Evolutionary conservation across 352 stramenopile genomes (phyloP), one percentile per base, ranked within the genome.

Genomic region (Phytophthora citricola): DNA sequence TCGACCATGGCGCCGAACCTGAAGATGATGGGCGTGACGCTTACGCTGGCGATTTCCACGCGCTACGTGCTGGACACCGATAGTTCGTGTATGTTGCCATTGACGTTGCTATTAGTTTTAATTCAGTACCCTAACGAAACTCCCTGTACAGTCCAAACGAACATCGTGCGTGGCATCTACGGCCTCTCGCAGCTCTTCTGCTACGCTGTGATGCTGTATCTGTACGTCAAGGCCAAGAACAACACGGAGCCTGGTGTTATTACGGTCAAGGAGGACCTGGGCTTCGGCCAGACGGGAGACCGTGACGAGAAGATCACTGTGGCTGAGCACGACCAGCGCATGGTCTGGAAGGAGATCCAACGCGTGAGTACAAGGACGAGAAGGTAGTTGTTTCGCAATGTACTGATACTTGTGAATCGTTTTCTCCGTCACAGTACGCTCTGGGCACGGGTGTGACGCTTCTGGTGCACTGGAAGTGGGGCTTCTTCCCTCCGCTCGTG

Each of bases 241-340:
- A 94, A 91, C 75, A 91, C 83, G 39, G 87, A 94, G 52, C 62
- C 82, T 4, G 87, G 83, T 10, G 76, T 90, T 0, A 44, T 94
- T 11, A 84, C 69, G 2, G 83, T 94, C 15, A 92, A 93, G 67
- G 85, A 94, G 58, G 87, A 93, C 49, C 11, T 90, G 29, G 83
- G 84, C 59, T 93, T 95, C 59, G 87, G 85, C 27, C 82, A 92
- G 66, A 83, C 80, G 15, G 78, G 83, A 40, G 85, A 92, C 2
- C 76, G 75, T 32, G 84, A 90, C 31, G 85, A 93, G 70, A 92
- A 93, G 73, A 83, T 95, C 55, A 92, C 85, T 9, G 71, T 95
- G 63, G 73, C 85, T n/a, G 84, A 93, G 63, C 84, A 94, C 63
- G 85, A 93, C 71, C 81, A 89, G 69, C 84, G 87, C 36, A 80